Evolutionary conservation across 2,329 filamentous ascomycete genomes (phyloP).

Genomic region (Claviceps spartinae): DNA sequence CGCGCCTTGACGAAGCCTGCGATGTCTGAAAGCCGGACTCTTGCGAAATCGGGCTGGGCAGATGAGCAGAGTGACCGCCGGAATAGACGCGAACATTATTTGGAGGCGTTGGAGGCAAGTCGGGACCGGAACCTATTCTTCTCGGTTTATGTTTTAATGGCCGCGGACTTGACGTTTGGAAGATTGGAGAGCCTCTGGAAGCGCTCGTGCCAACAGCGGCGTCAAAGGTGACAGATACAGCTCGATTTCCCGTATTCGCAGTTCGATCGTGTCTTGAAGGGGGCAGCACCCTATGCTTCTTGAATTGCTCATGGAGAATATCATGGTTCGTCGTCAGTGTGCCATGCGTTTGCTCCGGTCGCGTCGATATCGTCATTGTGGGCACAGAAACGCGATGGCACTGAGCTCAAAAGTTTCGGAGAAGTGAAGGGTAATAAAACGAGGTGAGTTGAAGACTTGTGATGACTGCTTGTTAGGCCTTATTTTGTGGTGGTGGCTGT

Average conservation of each 20-base stretch:
- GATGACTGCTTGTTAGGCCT: not conserved
- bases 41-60: slow-evolving; percentile 27
- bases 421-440: not conserved
- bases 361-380: slow-evolving; percentile 19
- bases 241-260: slow-evolving; percentile 12
- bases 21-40: slow-evolving; percentile 25
- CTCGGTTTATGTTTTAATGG: slow-evolving; percentile 28
- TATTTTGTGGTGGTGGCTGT: slow-evolving; percentile 9
- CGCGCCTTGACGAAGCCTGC: slow-evolving; percentile 23
- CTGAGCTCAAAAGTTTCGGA: slow-evolving; percentile 16
- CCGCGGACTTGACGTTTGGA: slow-evolving; percentile 21
- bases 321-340: slow-evolving; percentile 15
- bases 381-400: slow-evolving; percentile 12
- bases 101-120: slow-evolving; percentile 49
- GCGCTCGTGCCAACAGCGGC: slow-evolving; percentile 15
- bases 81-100: slow-evolving; percentile 46
- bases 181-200: not conserved
- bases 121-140: slow-evolving; percentile 30
- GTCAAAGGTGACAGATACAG: slow-evolving; percentile 11
- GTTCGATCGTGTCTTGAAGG: slow-evolving; percentile 17
- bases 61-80: slow-evolving; percentile 30
- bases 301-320: slow-evolving; percentile 26
- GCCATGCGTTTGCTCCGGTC: slow-evolving; percentile 16
- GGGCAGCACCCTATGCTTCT: slow-evolving; percentile 32
- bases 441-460: not conserved